These are phyloP conservation scores for Colletotrichum tabaci DNA, from an alignment of 2,329 filamentous ascomycete genomes.

Conservation along the genomic window DNA sequence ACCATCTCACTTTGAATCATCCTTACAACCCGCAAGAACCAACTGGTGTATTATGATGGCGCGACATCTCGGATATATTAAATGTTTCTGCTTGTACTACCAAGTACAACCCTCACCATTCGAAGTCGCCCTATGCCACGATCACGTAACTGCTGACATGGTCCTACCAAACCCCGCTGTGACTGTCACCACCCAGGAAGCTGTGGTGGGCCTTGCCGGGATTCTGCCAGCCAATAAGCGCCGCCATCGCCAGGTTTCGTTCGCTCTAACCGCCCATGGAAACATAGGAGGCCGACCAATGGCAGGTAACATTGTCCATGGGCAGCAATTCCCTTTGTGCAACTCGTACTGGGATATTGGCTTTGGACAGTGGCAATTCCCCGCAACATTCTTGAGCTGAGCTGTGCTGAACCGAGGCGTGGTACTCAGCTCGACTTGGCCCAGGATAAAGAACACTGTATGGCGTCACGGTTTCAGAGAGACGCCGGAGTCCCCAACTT, in stretches of 20 bases:
- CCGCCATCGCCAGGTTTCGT: not conserved
- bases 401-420: not conserved
- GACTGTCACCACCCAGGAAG: too few species aligned
- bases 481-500: not conserved
- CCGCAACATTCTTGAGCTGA: too few species aligned
- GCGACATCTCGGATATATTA: too few species aligned
- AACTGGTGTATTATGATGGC: too few species aligned
- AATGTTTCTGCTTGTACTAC: too few species aligned
- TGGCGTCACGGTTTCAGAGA: not conserved
- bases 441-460: not conserved
- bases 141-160: too few species aligned
- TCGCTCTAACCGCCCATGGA: constrained; percentile 5
- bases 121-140: too few species aligned
- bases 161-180: too few species aligned
- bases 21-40: too few species aligned
- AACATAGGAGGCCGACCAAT: not conserved
- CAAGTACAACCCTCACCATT: too few species aligned
- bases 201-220: too few species aligned
- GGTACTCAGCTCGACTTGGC: not conserved
- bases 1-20: too few species aligned
- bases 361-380: not conserved
- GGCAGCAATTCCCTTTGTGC: not conserved
- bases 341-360: not conserved
- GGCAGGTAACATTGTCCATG: not conserved
- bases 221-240: not conserved